A percentile compares a stretch with the other conserved stretches of the same genome.
Conservation (phyloP, 345 rosid genomes). For the Carallia brachiata region DNA sequence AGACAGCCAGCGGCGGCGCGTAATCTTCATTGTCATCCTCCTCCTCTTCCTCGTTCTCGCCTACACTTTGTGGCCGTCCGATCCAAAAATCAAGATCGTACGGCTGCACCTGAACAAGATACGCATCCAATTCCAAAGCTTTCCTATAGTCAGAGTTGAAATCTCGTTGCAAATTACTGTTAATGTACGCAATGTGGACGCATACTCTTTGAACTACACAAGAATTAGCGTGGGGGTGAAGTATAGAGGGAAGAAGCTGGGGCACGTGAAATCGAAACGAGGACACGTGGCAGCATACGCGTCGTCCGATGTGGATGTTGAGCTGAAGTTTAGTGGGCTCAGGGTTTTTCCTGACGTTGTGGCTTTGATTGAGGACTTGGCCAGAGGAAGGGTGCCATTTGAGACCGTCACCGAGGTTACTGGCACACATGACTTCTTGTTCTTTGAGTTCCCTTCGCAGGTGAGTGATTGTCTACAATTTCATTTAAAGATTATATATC, state of each 20-base stretch:
- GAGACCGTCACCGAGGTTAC: constrained; percentile 53
- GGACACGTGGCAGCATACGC: constrained; percentile 64
- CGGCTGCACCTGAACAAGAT: constrained; percentile 49
- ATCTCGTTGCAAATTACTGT: constrained; percentile 50
- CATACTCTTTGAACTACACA: constrained; percentile 59
- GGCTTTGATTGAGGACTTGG: constrained; percentile 43
- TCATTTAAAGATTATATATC: too few species aligned
- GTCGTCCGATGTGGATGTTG: constrained; percentile 62
- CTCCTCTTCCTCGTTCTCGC: constrained; percentile 29
- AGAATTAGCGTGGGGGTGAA: constrained; percentile 48
- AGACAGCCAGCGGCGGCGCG: constrained; percentile 17
- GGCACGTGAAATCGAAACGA: constrained; percentile 52
- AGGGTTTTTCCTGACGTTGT: constrained; percentile 54
- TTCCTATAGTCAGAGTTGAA: constrained; percentile 50
- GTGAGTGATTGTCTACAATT: constrained; percentile 28
- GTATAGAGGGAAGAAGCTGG: constrained; percentile 70
- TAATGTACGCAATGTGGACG: constrained; percentile 60
- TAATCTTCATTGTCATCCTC: constrained; percentile 2
- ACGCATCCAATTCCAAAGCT: constrained; percentile 34
- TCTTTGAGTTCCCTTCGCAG: constrained; percentile 59
- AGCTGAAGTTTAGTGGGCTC: constrained; percentile 56
- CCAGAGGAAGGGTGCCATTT: constrained; percentile 35
- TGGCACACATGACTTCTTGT: constrained; percentile 54
- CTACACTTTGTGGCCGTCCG: constrained; percentile 72
- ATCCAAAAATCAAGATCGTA: constrained; percentile 50